phyloP scores from a whole-genome alignment of 208 protist genomes.

The Leishmania tarentolae region DNA sequence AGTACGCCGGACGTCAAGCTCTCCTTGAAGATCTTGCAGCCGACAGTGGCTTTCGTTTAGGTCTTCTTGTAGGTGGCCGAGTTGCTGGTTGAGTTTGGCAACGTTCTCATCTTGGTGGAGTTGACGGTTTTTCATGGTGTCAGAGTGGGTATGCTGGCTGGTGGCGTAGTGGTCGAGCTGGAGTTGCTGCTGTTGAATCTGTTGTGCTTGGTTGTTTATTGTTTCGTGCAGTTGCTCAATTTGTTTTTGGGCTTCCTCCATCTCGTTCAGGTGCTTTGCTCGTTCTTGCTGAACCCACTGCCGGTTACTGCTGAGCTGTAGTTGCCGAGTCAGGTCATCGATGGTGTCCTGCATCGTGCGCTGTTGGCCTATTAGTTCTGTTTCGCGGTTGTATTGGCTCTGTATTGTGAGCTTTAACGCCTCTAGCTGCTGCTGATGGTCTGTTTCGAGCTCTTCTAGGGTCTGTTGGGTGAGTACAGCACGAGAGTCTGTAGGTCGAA shows the following conservation, averaged over 20 bases:
- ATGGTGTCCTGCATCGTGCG: conserved; percentile 40
- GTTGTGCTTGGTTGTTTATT: conserved; percentile 8
- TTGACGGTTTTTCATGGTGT: conserved; percentile 7
- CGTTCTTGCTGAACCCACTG: conserved; percentile 52
- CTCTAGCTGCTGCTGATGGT: conserved; percentile 69
- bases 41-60: background rate
- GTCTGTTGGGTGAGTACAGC: conserved; percentile 40
- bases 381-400: conserved; percentile 51
- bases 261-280: conserved; percentile 35
- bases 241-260: conserved; percentile 27
- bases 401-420: conserved; percentile 65
- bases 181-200: conserved; percentile 13
- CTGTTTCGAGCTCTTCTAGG: conserved; percentile 52
- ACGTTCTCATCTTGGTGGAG: conserved; percentile 17
- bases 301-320: conserved; percentile 36
- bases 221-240: conserved; percentile 23
- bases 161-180: conserved; percentile 8
- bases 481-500: conserved; percentile 30
- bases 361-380: conserved; percentile 35
- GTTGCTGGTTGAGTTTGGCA: background rate
- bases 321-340: conserved; percentile 38
- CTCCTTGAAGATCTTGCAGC: background rate
- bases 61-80: background rate
- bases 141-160: background rate
- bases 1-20: background rate